Base-by-base conservation (phyloP, 768 basidiomycete genomes). In the Galerina marginata region DNA sequence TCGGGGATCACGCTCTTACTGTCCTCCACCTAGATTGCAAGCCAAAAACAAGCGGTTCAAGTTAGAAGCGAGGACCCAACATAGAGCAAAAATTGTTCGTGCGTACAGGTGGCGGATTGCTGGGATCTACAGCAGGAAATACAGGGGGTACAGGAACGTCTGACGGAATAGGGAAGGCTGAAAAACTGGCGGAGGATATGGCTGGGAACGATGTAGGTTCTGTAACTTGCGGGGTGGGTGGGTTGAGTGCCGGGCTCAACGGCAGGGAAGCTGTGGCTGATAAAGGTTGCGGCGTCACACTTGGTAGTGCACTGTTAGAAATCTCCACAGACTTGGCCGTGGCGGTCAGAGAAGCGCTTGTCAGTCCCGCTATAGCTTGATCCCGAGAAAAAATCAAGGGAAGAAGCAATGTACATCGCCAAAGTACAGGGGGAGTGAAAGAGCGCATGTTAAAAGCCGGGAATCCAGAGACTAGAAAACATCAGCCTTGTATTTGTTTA, bases 81-180 rank as follows among this genome's bases (percentile, higher is more conserved):
- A 26, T 10, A 42, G 20, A 26, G 10, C 40, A 54, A 25, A 40
- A 15, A 46, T 0, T 26, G 10, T 7, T 39, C n/a, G 23, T 15
- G 40, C 20, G 52, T 9, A 70, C 79, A 70, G 52, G 84, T 0
- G 83, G 72, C 0, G 90, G 90, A 2, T 75, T 72, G 16, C 73
- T 73, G 1, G 89, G 89, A 60, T 87, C 81, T 3, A 81, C 80
- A 9, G 75, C 72, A 9, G 85, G 84, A 67, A 82, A 90, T 3
- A 84, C 71, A 7, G 81, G 81, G 0, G 83, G 78, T 52, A 85
- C 72, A 6, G 90, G 80, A 0, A 74, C 65, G 54, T 85, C 81
- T 0, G 84, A 81, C 12, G 90, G 87, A 14, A 83, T 77, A 1
- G 89, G 87, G 77, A 83, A 89, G 3, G 87, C 81, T 10, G 80